Evolutionary conservation across 345 rosid genomes (phyloP).

Genomic region (Eucalyptus microcorys): DNA sequence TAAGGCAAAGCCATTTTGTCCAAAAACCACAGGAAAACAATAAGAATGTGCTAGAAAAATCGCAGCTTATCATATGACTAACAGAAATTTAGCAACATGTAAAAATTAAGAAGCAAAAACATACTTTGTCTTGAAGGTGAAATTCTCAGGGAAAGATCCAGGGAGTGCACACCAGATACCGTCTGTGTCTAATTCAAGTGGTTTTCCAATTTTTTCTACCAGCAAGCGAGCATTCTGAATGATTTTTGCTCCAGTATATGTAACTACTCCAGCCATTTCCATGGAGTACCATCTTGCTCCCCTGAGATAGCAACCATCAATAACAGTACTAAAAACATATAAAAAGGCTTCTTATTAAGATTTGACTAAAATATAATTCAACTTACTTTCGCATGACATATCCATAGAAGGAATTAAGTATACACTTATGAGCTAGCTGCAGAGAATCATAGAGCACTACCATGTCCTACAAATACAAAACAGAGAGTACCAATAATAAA

Average conservation of each 20-base stretch:
- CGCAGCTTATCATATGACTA: background rate
- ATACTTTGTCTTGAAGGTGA: slow-evolving; percentile 85
- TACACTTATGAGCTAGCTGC: slow-evolving; percentile 97
- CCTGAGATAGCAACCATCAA: slow-evolving; percentile 17
- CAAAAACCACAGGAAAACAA: background rate
- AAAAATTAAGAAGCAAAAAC: slow-evolving; percentile 5
- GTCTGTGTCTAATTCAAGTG: slow-evolving; percentile 97
- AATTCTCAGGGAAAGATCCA: slow-evolving; percentile 93
- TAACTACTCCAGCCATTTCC: slow-evolving; percentile 99
- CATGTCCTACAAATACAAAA: slow-evolving; percentile 63
- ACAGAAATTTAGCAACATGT: background rate
- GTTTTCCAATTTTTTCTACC: slow-evolving; percentile 92
- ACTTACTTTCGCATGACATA: slow-evolving; percentile 99
- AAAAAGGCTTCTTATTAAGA: background rate
- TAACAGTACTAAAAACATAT: background rate
- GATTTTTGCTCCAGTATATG: slow-evolving; percentile 97
- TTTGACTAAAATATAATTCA: background rate
- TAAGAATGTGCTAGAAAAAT: background rate
- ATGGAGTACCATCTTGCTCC: slow-evolving; percentile 99
- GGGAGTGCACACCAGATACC: slow-evolving; percentile 98
- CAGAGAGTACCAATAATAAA: background rate
- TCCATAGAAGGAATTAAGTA: slow-evolving; percentile 96
- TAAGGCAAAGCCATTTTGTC: background rate
- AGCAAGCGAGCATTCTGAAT: slow-evolving; percentile 95
- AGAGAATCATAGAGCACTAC: slow-evolving; percentile 95